Conservation (phyloP, 345 rosid species). For the Eucalyptus tenuipes region DNA sequence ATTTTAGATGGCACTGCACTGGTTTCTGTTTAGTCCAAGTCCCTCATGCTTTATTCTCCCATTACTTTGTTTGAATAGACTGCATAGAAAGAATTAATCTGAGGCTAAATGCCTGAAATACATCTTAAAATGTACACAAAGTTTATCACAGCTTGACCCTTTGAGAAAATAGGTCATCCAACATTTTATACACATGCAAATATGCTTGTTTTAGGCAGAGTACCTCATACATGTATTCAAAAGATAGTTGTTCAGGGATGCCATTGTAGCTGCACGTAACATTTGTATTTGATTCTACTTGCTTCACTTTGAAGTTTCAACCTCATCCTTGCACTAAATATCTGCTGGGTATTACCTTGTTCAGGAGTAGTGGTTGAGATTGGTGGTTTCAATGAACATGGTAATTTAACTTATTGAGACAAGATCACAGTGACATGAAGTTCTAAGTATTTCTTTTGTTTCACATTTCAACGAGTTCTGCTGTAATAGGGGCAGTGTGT, state of each 20-base stretch:
- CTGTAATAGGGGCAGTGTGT: neutral
- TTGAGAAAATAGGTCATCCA: neutral
- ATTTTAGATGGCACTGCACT: neutral
- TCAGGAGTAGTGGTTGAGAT: neutral
- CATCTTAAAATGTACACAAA: neutral
- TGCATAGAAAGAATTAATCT: neutral
- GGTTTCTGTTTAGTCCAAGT: neutral
- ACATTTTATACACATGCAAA: neutral
- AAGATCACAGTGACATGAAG: neutral
- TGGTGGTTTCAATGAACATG: neutral
- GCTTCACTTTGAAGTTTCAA: neutral
- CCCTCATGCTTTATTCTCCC: neutral
- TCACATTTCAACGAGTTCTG: neutral
- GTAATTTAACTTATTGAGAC: neutral
- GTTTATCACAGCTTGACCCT: neutral
- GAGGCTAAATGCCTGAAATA: neutral
- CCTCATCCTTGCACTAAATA: neutral
- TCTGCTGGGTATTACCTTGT: neutral
- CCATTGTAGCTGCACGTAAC: neutral
- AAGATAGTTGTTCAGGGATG: neutral
- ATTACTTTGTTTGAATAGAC: neutral
- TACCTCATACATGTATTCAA: neutral
- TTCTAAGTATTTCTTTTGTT: neutral
- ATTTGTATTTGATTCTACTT: neutral
- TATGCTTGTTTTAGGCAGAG: neutral